Base-by-base conservation (phyloP, 2,329 filamentous ascomycete genomes). In the Aspergillus sclerotialis region DNA sequence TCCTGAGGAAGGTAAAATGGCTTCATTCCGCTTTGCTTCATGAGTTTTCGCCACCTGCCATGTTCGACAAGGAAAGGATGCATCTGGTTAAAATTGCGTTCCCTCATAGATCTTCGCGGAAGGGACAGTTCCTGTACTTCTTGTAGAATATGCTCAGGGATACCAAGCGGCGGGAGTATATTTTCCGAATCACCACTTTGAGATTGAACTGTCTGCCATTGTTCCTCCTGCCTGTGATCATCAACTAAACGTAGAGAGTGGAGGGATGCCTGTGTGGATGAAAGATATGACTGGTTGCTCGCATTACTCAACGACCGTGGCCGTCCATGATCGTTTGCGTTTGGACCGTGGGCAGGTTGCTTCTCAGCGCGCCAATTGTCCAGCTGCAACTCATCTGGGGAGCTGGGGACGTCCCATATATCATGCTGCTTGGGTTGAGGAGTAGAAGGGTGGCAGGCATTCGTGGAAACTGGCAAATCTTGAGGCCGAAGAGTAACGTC, bases 21-120 rank as follows among this genome's bases (percentile, higher is more conserved):
- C 33, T 57, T 61, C 7, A 70, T 29, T 2, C 68, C 68, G 32
- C 65, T 45, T 24, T 53, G 56, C 33, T 55, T 62, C 47, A 68
- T 54, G 27, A 56, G 56, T 21, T 44, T 54, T 28, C 57, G 53
- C 41, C 70, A 71, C 35, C 59, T 60, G 6, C 65, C 65, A 38
- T 61, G 53, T 40, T 72, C 68, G 11, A 69, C 44, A 1, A 61
- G 47, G 37, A 70, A 72, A 2, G 68, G 68, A 40, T 70, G 65
- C 17, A 69, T 40, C 35, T 72, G 68, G 31, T 69, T 69, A 6
- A 65, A 60, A 43, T 67, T 68, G 25, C 68, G 61, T 36, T 65
- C 55, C 33, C 68, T 56, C 14, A 70, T 48, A 4, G 49, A 50
- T 36, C 62, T 55, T 38, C 55, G 50, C 11, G 52, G 52, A 19